Conservation (phyloP, 257 asterid genomes). For the Capsicum chinense region DNA sequence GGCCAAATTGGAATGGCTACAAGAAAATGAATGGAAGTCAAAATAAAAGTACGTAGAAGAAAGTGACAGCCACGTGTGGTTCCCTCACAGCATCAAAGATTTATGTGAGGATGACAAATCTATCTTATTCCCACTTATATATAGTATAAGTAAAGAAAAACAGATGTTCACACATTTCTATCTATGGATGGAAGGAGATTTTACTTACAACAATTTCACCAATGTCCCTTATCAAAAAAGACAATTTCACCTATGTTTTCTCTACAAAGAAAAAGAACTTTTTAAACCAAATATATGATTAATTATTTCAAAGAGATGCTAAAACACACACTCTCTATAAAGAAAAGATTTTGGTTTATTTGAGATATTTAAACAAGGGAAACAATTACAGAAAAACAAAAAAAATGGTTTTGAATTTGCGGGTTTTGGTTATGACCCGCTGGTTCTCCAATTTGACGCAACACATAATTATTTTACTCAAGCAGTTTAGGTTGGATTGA, state of each 20-base stretch:
- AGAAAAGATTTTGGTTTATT: neutral
- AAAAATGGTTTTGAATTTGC: neutral
- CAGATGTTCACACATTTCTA: neutral
- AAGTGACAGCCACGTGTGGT: no score
- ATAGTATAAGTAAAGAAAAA: no score
- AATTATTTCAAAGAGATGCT: neutral
- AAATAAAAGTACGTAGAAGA: no score
- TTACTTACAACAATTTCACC: neutral
- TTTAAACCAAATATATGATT: neutral
- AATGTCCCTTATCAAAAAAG: neutral
- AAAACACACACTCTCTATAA: neutral
- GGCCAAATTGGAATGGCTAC: no score
- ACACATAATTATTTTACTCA: neutral
- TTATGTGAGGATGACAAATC: no score
- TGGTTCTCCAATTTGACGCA: constrained; percentile 1
- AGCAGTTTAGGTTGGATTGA: neutral
- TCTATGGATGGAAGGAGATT: neutral
- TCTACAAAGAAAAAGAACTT: neutral
- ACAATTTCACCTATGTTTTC: neutral
- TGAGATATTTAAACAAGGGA: neutral
- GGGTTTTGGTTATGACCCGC: neutral
- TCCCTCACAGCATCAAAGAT: no score
- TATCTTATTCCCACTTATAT: no score
- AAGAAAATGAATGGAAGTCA: no score
- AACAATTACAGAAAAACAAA: neutral